phyloP scores from a whole-genome alignment of 2,329 filamentous ascomycete species.

The Diplocarpon rosae region DNA sequence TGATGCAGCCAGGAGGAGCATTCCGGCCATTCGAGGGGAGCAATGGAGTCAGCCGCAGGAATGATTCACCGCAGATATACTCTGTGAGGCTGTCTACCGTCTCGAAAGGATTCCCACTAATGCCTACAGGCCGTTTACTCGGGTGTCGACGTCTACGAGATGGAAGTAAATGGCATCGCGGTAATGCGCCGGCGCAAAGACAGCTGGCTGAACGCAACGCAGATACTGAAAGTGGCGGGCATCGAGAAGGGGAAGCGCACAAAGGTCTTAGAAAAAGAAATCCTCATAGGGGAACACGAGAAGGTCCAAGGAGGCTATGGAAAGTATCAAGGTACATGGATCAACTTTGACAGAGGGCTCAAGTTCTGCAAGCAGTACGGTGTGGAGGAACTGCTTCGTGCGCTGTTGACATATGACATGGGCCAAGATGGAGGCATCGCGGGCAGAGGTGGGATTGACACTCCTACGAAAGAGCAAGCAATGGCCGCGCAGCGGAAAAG shows the following conservation, averaged over 20 bases:
- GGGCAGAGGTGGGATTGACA: slow-evolving; percentile 70
- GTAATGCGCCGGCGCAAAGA: slow-evolving; percentile 95
- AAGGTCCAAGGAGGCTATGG: slow-evolving; percentile 98
- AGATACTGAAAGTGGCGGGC: slow-evolving; percentile 94
- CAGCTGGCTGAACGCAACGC: slow-evolving; percentile 95
- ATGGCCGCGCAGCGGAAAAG: slow-evolving; percentile 93
- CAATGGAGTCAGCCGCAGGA: slow-evolving; percentile 18
- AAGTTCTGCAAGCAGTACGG: slow-evolving; percentile 78
- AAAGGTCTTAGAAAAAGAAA: slow-evolving; percentile 96
- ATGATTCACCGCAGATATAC: slow-evolving; percentile 44
- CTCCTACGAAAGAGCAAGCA: slow-evolving; percentile 95
- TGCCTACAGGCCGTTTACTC: slow-evolving; percentile 71
- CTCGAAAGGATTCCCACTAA: slow-evolving; percentile 7
- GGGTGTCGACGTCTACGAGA: slow-evolving; percentile 93
- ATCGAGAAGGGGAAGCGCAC: slow-evolving; percentile 97
- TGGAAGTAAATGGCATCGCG: slow-evolving; percentile 87
- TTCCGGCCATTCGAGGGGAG: slow-evolving; percentile 24
- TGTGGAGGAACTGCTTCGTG: slow-evolving; percentile 65
- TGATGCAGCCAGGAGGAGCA: slow-evolving; percentile 25
- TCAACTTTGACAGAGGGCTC: slow-evolving; percentile 81
- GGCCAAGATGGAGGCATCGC: slow-evolving; percentile 62
- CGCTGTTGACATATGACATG: slow-evolving; percentile 72
- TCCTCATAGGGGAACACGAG: slow-evolving; percentile 90
- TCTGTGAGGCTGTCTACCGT: slow-evolving; percentile 36
- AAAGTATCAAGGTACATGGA: slow-evolving; percentile 99